Evolutionary conservation across 139 green algal genomes (phyloP).

Genomic region (Micractinium conductrix): DNA sequence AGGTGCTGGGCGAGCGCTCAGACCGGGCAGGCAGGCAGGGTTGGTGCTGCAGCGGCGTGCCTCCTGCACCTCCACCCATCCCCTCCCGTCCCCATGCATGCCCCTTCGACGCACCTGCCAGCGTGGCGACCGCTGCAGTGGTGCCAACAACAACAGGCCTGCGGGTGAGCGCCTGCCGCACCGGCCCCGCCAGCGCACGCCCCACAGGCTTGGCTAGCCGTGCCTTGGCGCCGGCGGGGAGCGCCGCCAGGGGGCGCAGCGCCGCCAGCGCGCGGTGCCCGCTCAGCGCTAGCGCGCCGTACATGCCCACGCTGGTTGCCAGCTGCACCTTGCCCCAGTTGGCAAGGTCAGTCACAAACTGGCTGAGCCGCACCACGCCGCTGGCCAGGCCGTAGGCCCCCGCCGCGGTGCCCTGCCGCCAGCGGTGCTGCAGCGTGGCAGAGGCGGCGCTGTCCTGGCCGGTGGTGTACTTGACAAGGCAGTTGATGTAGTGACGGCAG

Average conservation of each 20-base stretch:
- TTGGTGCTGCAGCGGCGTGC: not conserved
- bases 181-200: not conserved
- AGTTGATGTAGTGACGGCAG: constrained; percentile 76
- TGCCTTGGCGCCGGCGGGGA: not conserved
- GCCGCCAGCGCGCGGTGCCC: constrained; percentile 31
- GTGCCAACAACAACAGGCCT: constrained; percentile 29
- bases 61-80: not conserved
- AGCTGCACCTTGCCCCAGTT: constrained; percentile 59
- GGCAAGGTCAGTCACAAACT: constrained; percentile 59
- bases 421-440: constrained; percentile 12
- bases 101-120: not conserved
- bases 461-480: constrained; percentile 67
- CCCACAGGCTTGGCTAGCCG: constrained; percentile 15
- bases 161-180: constrained; percentile 29
- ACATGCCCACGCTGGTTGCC: constrained; percentile 21
- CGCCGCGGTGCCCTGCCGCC: not conserved
- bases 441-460: constrained; percentile 49
- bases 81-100: not conserved
- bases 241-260: not conserved
- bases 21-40: not conserved
- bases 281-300: constrained; percentile 28
- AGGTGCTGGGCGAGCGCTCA: not conserved
- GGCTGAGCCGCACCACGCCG: constrained; percentile 45
- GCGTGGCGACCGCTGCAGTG: constrained; percentile 43
- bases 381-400: constrained; percentile 22